Evolutionary conservation across 139 green algal species (phyloP), one percentile per base, ranked within the genome.

Genomic region (Marvania coccoides): DNA sequence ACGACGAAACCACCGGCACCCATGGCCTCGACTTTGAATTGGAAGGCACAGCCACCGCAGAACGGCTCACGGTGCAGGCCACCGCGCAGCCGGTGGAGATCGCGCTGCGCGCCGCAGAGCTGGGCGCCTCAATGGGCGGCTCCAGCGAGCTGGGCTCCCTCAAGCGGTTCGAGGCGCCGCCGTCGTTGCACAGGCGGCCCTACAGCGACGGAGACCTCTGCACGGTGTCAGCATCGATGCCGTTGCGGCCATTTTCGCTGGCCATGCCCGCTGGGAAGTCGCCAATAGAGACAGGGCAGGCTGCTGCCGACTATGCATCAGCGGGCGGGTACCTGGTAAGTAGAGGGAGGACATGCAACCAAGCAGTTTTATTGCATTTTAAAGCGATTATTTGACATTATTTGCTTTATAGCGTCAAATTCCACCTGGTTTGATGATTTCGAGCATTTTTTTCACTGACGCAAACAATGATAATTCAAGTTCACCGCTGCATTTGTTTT

Each of bases 141-240:
- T 19, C 19, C 38, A 74, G 67, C 60, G 55, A 68, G 9, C 54
- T 74, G 9, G 67, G 67, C 47, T 69, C 57, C 28, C 60, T 74
- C 8, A 68, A 61, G 30, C 13, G 39, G 3, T 74, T 74, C 59
- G 60, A 45, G 10, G 37, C n/a, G 37, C 4, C 35, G 19, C 51
- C 29, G 35, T n/a, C n/a, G n/a, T n/a, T 54, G 45, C 40, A 67
- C 40, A 19, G 38, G 39, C 15, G 39, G 15, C 65, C 65, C 6
- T 36, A 63, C 1, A 3, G 35, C 34, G 46, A 65, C 65, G 19
- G 19, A 28, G 42, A 19, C 19, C 42, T 51, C 42, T 51, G 42
- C 19, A 51, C 19, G 42, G 19, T 19, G 19, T 51, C 19, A 28
- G 42, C 19, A 28, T 51, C 19, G 19, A 51, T 19, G 42, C 42